Conservation (phyloP, 805 yeast species). For the Lachancea cidri region DNA sequence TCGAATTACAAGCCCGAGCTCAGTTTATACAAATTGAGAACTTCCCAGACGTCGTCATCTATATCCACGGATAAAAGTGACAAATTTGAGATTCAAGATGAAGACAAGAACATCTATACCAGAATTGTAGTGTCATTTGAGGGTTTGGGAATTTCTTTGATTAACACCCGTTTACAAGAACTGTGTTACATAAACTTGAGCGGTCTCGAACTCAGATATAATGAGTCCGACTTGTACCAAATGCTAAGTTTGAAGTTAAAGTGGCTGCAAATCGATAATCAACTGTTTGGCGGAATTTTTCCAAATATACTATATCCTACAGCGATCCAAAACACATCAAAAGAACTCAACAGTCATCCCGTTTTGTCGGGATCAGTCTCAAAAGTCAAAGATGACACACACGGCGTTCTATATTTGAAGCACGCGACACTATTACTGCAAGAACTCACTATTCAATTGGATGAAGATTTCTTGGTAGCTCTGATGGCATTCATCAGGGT, state of each 20-base stretch:
- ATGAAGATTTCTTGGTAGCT: constrained; percentile 86
- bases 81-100: constrained; percentile 47
- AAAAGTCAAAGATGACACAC: constrained; percentile 78
- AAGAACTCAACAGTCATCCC: constrained; percentile 85
- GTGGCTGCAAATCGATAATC: constrained; percentile 95
- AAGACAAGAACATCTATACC: constrained; percentile 33
- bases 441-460: constrained; percentile 87
- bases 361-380: constrained; percentile 83
- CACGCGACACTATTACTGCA: constrained; percentile 87
- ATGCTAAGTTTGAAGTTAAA: constrained; percentile 74
- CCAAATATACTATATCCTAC: constrained; percentile 90
- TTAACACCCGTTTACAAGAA: constrained; percentile 68
- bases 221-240: constrained; percentile 80
- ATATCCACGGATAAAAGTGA: constrained; percentile 35
- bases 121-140: constrained; percentile 58
- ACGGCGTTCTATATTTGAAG: constrained; percentile 86
- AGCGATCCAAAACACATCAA: constrained; percentile 75
- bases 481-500: constrained; percentile 72
- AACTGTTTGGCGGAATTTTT: constrained; percentile 77
- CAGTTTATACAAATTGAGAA: constrained; percentile 59
- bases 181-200: constrained; percentile 75
- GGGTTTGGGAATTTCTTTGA: constrained; percentile 84
- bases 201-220: constrained; percentile 76
- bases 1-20: constrained; percentile 74
- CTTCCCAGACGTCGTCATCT: constrained; percentile 29